phyloP scores from a whole-genome alignment of 2,329 filamentous ascomycete genomes.

The Trichoderma aggressivum region DNA sequence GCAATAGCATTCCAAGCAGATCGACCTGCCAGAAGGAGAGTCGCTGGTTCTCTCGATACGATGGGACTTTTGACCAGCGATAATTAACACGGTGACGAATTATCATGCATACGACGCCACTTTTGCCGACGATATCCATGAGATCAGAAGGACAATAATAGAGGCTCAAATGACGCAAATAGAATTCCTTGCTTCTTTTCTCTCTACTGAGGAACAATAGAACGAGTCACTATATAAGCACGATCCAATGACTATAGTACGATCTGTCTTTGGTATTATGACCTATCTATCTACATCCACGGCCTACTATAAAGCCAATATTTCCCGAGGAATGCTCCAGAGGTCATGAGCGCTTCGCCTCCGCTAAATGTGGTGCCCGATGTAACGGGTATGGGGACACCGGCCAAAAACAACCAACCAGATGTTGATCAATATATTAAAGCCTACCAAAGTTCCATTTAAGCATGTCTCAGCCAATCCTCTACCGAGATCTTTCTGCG shows the following conservation, averaged over 20 bases:
- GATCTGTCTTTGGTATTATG: background rate
- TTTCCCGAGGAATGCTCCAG: background rate
- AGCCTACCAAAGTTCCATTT: slow-evolving; percentile 9
- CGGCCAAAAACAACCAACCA: background rate
- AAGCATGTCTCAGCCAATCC: slow-evolving; percentile 10
- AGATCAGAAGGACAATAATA: background rate
- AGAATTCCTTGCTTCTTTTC: background rate
- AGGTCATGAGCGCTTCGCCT: background rate
- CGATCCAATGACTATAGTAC: background rate
- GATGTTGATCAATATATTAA: background rate
- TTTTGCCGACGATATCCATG: background rate
- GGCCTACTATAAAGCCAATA: background rate
- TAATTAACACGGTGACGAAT: background rate
- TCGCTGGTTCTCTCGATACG: background rate
- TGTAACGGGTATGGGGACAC: background rate
- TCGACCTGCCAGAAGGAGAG: slow-evolving; percentile 14
- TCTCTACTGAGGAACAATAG: background rate
- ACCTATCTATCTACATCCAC: background rate
- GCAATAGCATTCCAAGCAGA: background rate
- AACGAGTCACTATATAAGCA: background rate
- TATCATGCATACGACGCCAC: background rate
- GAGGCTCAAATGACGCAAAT: background rate
- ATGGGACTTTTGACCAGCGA: slow-evolving; percentile 8
- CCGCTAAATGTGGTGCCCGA: background rate
- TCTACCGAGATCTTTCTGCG: background rate